A percentile compares a stretch with the other conserved stretches of the same genome.
Conservation (phyloP, 148 eudicot genomes). For the Heliamphora exappendiculata region DNA sequence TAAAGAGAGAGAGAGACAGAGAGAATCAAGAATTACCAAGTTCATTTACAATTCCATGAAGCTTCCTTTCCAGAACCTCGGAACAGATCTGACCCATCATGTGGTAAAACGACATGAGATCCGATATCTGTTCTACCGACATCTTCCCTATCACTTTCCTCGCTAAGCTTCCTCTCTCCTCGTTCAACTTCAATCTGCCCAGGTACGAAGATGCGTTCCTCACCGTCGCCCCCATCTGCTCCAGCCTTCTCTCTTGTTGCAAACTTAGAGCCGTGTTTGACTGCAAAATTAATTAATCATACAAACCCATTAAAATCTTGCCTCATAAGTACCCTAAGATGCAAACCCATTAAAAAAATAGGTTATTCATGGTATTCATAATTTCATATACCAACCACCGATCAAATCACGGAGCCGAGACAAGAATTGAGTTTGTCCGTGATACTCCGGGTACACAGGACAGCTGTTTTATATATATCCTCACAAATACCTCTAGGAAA, state of each 20-base stretch:
- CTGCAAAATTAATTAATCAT: conserved; percentile 16
- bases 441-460: too few relatives aligned
- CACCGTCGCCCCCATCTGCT: conserved; percentile 74
- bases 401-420: too few relatives aligned
- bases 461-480: too few relatives aligned
- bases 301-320: background rate
- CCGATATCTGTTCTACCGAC: conserved; percentile 55
- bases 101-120: conserved; percentile 52
- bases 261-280: conserved; percentile 54
- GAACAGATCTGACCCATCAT: conserved; percentile 67
- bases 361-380: too few relatives aligned
- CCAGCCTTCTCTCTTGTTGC: conserved; percentile 45
- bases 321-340: too few relatives aligned
- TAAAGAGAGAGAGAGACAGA: background rate
- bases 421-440: too few relatives aligned
- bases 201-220: conserved; percentile 54
- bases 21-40: conserved; percentile 10
- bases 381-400: too few relatives aligned
- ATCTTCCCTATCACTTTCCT: conserved; percentile 54
- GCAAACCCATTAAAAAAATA: too few relatives aligned
- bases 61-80: conserved; percentile 50
- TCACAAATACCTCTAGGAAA: conserved; percentile 71
- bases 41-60: conserved; percentile 30
- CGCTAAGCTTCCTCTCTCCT: conserved; percentile 46
- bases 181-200: conserved; percentile 40